Base-by-base conservation (phyloP, 352 stramenopile genomes). In the Phytophthora syringae region DNA sequence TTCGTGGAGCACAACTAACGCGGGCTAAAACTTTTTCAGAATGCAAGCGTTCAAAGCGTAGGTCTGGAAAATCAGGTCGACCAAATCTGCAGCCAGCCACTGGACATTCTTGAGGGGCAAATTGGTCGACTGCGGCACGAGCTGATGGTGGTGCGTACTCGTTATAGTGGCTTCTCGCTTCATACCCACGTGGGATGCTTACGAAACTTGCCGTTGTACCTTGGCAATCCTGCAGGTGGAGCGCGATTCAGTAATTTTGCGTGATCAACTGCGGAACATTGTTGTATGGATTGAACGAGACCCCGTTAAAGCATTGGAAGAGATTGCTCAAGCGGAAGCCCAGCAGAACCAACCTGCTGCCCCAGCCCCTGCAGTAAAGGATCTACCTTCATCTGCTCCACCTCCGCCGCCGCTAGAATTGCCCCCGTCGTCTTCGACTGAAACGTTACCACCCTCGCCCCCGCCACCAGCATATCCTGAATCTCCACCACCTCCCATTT, bases 41-140 rank as follows among this genome's bases (percentile, higher is more conserved):
- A 80, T 62, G 30, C 80, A 25, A 90, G 81, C 48, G 88, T 95
- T 45, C 85, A 88, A 37, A 89, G 82, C 20, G 87, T 96, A 28
- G 87, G 79, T 12, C 50, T 95, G 2, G 88, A 96, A 25, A 86
- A 93, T 20, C 87, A 93, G 87, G 85, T 96, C 0, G 83, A 94
- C 36, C 74, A 93, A 52, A 92, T 96, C 44, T 93, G 75, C 52
- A 82, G 83, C 5, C 82, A 95, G 48, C 80, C 85, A 0, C 63
- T 86, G 2, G 87, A 96, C 50, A 72, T 86, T 47, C 64, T 96
- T 9, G 84, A 96, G 49, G 69, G 78, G 21, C 83, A 86, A 22
- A 79, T 93, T 48, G 20, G 63, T 25, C 68, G 74, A 4, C 63
- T 96, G 7, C 74, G 70, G 7, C 60, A 80, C 9, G 79, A 92